Evolutionary conservation across 176 grass and related monocot genomes (phyloP).

Genomic region (Thinopyrum elongatum): DNA sequence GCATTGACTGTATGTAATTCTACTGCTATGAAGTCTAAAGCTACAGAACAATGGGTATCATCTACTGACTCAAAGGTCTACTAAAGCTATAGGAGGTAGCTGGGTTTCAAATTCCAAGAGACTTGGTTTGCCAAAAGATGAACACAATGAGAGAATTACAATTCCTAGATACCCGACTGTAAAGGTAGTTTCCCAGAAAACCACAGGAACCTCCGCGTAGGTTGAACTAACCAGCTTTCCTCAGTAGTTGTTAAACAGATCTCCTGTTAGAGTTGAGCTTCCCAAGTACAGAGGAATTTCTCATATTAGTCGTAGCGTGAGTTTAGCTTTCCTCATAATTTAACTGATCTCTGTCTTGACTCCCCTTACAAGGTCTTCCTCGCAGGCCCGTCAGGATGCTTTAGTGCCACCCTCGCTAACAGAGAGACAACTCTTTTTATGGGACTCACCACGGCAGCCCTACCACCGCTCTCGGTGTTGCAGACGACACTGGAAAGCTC

Average conservation of each 20-base stretch:
- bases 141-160: neutral
- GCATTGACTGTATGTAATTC: no score
- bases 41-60: neutral
- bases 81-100: conserved; percentile 19
- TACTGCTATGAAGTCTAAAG: no score
- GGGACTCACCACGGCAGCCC: neutral
- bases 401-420: neutral
- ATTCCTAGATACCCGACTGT: conserved; percentile 1
- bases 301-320: no score
- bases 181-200: neutral
- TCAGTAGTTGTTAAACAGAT: neutral
- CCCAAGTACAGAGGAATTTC: no score
- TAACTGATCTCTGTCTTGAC: no score
- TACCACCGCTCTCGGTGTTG: no score
- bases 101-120: conserved; percentile 6
- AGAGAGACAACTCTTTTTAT: neutral
- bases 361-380: neutral
- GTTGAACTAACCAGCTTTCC: neutral
- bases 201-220: neutral
- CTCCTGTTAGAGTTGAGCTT: neutral
- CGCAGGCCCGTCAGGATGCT: neutral
- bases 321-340: no score
- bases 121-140: neutral
- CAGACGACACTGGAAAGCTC: no score
- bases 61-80: conserved; percentile 7